Evolutionary conservation across 73 alveolate species (phyloP).

Genomic region (Paramecium tetraurelia): DNA sequence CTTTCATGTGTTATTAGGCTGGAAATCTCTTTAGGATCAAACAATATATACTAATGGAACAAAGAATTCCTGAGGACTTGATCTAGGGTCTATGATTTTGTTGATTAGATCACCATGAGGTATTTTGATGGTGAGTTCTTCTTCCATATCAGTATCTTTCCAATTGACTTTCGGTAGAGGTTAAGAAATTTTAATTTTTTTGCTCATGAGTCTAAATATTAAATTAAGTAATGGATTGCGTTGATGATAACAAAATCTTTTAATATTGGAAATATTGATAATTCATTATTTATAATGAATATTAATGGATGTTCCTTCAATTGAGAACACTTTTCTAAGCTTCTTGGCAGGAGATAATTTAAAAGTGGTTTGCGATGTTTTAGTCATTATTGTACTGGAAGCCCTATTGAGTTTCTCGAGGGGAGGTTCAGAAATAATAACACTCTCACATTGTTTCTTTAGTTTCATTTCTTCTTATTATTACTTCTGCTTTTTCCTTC

Average conservation of each 20-base stretch:
- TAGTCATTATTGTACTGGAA: not conserved
- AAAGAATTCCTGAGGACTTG: constrained; percentile 30
- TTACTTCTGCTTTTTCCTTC: not conserved
- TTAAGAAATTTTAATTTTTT: not conserved
- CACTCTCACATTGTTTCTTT: not conserved
- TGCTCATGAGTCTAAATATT: not conserved
- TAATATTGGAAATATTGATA: not conserved
- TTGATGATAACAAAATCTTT: not conserved
- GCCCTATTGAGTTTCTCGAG: not conserved
- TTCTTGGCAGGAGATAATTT: not conserved
- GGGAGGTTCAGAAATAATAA: not conserved
- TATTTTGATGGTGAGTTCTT: not conserved
- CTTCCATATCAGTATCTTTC: not conserved
- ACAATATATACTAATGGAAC: not conserved
- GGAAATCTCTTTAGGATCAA: constrained; percentile 2
- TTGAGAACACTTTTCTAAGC: not conserved
- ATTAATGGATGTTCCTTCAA: not conserved
- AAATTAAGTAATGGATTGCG: not conserved
- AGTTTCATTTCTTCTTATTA: not conserved
- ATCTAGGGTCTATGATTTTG: not conserved
- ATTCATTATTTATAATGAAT: not conserved
- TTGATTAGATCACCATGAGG: not conserved
- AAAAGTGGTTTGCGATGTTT: not conserved
- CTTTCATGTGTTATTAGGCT: not conserved
- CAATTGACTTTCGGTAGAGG: not conserved